Percentiles rank a stretch among this genome's conserved stretches.
phyloP scores from a whole-genome alignment of 2,329 filamentous ascomycete species.

The Bertia moriformis region DNA sequence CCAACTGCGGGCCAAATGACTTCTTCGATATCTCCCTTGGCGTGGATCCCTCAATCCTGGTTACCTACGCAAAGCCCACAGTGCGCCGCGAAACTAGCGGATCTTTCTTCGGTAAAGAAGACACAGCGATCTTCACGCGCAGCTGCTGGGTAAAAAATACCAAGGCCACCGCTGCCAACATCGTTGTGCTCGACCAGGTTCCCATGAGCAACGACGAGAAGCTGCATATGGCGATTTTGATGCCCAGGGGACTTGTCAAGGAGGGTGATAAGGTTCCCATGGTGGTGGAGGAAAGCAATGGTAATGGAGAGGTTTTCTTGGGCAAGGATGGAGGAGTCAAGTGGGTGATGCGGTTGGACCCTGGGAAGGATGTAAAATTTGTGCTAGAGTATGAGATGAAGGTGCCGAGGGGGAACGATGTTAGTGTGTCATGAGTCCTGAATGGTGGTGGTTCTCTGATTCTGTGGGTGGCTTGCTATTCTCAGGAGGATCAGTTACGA shows the following conservation, averaged over 20 bases:
- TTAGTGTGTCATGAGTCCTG: too few species aligned
- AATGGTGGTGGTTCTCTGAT: too few species aligned
- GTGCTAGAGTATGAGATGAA: constrained; percentile 1
- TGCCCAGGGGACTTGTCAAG: constrained; percentile 28
- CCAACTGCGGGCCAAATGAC: constrained; percentile 38
- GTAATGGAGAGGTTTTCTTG: not conserved
- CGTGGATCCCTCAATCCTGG: constrained; percentile 39
- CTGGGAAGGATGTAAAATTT: constrained; percentile 3
- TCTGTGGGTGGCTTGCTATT: too few species aligned
- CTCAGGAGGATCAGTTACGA: too few species aligned
- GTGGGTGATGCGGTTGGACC: constrained; percentile 2
- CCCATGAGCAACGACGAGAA: constrained; percentile 47
- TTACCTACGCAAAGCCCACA: constrained; percentile 39
- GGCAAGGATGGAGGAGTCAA: constrained; percentile 3
- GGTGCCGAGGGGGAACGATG: too few species aligned
- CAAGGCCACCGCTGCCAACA: constrained; percentile 19
- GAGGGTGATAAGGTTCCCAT: constrained; percentile 20
- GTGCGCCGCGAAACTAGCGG: constrained; percentile 33
- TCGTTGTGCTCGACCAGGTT: constrained; percentile 43
- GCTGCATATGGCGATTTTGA: constrained; percentile 31
- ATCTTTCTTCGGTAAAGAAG: constrained; percentile 37
- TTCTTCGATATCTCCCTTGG: constrained; percentile 37
- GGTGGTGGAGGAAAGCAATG: constrained; percentile 11
- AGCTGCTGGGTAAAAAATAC: constrained; percentile 34
- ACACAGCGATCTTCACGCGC: constrained; percentile 32